These are phyloP conservation scores for Venturia pyrina DNA, from an alignment of 2,329 filamentous ascomycete species.

Conservation along the genomic window DNA sequence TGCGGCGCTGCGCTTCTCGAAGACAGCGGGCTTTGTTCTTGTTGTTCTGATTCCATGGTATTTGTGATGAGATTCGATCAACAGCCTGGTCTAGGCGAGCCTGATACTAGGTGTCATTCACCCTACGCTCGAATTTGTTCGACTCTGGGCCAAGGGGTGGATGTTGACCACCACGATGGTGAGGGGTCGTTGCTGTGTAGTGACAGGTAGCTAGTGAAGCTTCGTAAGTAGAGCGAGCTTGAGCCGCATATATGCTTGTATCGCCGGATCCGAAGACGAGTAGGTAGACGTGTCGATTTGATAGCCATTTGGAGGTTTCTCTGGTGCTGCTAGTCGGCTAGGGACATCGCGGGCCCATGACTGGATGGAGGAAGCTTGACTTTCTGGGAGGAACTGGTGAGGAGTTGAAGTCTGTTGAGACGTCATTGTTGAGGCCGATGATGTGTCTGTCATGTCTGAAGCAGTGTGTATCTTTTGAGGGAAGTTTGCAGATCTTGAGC, in stretches of 20 bases:
- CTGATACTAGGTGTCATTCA: background rate
- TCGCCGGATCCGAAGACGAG: background rate
- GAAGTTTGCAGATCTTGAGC: background rate
- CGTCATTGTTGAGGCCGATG: background rate
- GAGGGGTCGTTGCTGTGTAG: background rate
- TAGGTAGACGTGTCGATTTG: background rate
- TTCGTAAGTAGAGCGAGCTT: background rate
- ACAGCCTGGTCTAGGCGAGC: background rate
- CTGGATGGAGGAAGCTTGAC: background rate
- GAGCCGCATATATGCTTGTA: conserved; percentile 4
- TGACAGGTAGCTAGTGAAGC: background rate
- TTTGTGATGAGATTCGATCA: too few species aligned
- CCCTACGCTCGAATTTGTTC: background rate
- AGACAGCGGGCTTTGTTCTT: too few species aligned
- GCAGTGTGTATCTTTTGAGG: background rate
- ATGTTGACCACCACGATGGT: background rate
- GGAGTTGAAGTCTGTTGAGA: background rate
- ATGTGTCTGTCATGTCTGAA: conserved; percentile 1
- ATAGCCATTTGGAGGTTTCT: background rate
- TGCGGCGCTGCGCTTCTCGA: too few species aligned
- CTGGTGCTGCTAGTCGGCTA: background rate
- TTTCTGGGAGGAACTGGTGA: conserved; percentile 3
- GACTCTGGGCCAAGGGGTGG: background rate
- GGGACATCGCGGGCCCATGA: conserved; percentile 3
- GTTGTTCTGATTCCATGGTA: too few species aligned